Percentiles rank a stretch among this genome's conserved stretches.
Conservation (phyloP, 2,329 filamentous ascomycete genomes). For the Tolypocladium sp. region DNA sequence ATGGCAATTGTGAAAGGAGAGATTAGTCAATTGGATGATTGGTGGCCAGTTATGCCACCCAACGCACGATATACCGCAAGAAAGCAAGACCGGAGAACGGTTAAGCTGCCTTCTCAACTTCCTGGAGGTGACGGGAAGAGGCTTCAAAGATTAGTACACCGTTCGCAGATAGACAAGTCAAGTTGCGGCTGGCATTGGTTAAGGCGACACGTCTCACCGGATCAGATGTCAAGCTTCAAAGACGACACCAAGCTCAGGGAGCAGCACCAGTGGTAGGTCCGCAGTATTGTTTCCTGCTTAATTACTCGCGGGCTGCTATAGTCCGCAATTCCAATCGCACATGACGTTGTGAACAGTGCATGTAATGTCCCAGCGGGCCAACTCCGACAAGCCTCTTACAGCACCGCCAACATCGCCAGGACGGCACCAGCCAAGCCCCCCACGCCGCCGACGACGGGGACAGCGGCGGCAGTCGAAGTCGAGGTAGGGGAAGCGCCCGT, state of each 20-base stretch:
- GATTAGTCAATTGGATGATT: no score
- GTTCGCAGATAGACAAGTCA: no score
- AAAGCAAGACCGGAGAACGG: no score
- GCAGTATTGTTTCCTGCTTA: not conserved
- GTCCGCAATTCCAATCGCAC: not conserved
- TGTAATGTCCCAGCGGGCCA: not conserved
- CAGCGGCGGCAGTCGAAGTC: slow-evolving; percentile 3
- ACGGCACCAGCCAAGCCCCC: slow-evolving; percentile 15
- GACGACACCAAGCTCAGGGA: not conserved
- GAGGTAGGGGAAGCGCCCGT: not conserved
- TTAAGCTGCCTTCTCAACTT: no score
- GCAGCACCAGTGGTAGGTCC: not conserved
- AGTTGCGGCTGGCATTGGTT: no score
- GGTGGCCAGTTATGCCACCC: no score
- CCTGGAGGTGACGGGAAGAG: no score
- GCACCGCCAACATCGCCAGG: slow-evolving; percentile 17
- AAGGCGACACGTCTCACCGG: not conserved
- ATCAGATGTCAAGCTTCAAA: not conserved
- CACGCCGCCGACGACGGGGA: slow-evolving; percentile 1
- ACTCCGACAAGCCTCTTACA: slow-evolving; percentile 8
- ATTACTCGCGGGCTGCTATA: not conserved
- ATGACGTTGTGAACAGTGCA: not conserved
- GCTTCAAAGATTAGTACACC: no score
- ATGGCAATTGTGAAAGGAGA: not conserved
- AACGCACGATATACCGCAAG: no score